phyloP scores from a whole-genome alignment of 345 rosid species.

The Rhizophora mangle region DNA sequence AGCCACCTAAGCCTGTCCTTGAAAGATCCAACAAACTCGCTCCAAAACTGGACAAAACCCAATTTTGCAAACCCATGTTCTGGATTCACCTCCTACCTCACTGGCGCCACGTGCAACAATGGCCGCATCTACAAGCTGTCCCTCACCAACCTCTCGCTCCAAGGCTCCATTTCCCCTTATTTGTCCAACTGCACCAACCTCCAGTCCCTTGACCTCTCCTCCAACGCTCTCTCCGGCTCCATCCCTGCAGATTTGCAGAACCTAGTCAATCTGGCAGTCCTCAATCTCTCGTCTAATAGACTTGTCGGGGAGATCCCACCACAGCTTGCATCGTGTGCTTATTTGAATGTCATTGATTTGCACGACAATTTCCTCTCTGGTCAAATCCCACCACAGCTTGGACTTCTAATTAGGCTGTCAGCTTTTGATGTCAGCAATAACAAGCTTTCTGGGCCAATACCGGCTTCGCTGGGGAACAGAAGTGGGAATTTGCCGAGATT shows the following conservation, averaged over 20 bases:
- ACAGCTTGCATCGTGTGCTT: slow-evolving; percentile 71
- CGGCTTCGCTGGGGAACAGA: slow-evolving; percentile 55
- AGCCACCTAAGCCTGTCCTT: slow-evolving; percentile 44
- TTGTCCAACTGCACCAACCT: slow-evolving; percentile 86
- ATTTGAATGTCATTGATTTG: slow-evolving; percentile 84
- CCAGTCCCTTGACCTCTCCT: slow-evolving; percentile 88
- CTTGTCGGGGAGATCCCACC: slow-evolving; percentile 78
- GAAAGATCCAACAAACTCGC: slow-evolving; percentile 64
- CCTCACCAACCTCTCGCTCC: slow-evolving; percentile 61
- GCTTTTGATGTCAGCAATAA: slow-evolving; percentile 81
- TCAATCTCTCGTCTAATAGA: slow-evolving; percentile 75
- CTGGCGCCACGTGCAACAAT: slow-evolving; percentile 85
- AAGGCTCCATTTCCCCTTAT: slow-evolving; percentile 74
- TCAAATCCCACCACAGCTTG: slow-evolving; percentile 66
- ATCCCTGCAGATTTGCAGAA: slow-evolving; percentile 70
- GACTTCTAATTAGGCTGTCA: slow-evolving; percentile 57
- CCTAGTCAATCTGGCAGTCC: slow-evolving; percentile 80
- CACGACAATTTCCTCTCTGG: slow-evolving; percentile 71
- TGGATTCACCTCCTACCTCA: slow-evolving; percentile 65
- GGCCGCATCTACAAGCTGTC: slow-evolving; percentile 92
- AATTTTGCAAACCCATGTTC: slow-evolving; percentile 60
- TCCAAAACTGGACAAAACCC: slow-evolving; percentile 77
- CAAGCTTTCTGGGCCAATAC: slow-evolving; percentile 67
- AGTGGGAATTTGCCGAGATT: slow-evolving; percentile 66
- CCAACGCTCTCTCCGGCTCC: slow-evolving; percentile 69